Evolutionary conservation across 768 basidiomycete genomes (phyloP).

Genomic region (Lentinus tigrinus): DNA sequence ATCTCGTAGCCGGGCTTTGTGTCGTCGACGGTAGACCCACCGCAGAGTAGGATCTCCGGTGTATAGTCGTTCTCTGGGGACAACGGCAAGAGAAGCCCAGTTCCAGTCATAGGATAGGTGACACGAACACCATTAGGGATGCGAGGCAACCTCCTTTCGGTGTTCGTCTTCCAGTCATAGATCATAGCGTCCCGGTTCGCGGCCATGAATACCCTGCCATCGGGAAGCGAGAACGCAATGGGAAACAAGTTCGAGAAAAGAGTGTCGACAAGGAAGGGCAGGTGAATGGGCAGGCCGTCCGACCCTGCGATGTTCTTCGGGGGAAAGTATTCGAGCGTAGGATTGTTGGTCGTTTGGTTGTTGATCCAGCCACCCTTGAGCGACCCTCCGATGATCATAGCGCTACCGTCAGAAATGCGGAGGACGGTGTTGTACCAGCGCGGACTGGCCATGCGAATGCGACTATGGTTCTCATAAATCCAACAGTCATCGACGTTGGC

Average conservation of each 20-base stretch:
- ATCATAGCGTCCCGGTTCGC: constrained; percentile 80
- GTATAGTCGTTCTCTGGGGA: constrained; percentile 58
- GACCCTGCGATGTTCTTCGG: constrained; percentile 70
- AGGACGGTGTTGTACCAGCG: constrained; percentile 81
- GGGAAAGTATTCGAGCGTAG: constrained; percentile 80
- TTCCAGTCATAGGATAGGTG: constrained; percentile 82
- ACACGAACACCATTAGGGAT: constrained; percentile 79
- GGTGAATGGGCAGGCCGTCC: constrained; percentile 62
- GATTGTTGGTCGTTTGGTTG: constrained; percentile 77
- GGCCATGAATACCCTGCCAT: constrained; percentile 70
- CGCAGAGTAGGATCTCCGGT: constrained; percentile 74
- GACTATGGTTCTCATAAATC: constrained; percentile 63
- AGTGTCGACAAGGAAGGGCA: constrained; percentile 66
- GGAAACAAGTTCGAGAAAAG: constrained; percentile 84
- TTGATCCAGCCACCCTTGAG: constrained; percentile 86
- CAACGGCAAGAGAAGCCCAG: constrained; percentile 71
- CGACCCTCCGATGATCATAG: constrained; percentile 80
- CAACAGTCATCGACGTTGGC: constrained; percentile 48
- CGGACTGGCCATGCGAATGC: constrained; percentile 70
- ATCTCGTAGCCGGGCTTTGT: constrained; percentile 56
- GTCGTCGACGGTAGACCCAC: constrained; percentile 70
- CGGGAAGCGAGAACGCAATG: constrained; percentile 69
- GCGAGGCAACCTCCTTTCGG: constrained; percentile 58
- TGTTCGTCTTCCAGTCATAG: constrained; percentile 70
- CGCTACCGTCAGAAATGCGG: constrained; percentile 73